Base-by-base conservation (phyloP, 768 basidiomycete species). In the Boletus rubropictus region DNA sequence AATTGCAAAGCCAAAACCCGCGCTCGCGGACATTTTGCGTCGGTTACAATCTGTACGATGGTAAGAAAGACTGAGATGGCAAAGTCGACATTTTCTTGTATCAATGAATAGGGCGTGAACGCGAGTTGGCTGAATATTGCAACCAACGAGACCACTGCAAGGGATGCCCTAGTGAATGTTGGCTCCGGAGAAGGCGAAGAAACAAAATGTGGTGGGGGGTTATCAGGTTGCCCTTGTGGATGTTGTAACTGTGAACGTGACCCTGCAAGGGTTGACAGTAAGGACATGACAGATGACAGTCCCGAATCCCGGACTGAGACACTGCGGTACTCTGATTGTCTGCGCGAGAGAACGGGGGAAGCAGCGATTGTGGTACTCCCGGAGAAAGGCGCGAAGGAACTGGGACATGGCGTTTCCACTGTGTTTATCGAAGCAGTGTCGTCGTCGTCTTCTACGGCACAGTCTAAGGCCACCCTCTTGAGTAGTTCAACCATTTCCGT, bases 1-100 rank as follows among this genome's bases (percentile, higher is more conserved):
- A 95, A 96, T 60, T 92, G 89, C 17, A 98, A 70, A 4, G 85
- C 74, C 11, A 80, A 71, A 15, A 98, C 62, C 20, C 89, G 73
- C 0, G 86, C 84, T 33, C 78, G 72, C 0, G 79, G 56, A 8
- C 80, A 80, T 51, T 69, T 73, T 2, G 76, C 74, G 18, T 69
- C 62, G 0, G 65, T 57, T 4, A 76, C 59, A 12, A 85, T 62
- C 17, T 69, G 64, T 12, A 87, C 57, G 37, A 89, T 65, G 37
- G 70, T 68, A 0, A 64, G 50, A 62, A 78, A 88, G 14, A 89
- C 63, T 1, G 67, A 68, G 7, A 80, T 63, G 3, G 84, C 79
- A 42, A 86, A 65, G 18, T 68, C 60, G 29, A 81, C 64, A 52
- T 78, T 80, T 34, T 62, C 65, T 37, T 70, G 63, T 0, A 55